Percentiles rank a stretch among this genome's conserved stretches.
Evolutionary conservation across 2,329 filamentous ascomycete genomes (phyloP).

Genomic region (Beauveria sp.): DNA sequence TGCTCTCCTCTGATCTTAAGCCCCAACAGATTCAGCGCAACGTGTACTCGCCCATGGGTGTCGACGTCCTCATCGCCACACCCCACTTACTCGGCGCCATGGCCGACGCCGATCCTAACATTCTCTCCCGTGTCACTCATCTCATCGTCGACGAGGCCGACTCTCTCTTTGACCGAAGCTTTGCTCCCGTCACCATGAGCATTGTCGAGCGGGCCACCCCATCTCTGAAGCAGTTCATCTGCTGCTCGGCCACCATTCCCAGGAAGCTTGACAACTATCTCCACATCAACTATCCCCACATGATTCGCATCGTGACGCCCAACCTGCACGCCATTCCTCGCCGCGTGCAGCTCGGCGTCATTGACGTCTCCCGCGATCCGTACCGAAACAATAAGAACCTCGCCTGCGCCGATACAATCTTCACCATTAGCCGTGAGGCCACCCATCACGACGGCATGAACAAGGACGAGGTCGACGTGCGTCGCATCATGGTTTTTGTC

Average conservation of each 20-base stretch:
- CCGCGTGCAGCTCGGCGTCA: constrained; percentile 85
- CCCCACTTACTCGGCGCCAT: constrained; percentile 86
- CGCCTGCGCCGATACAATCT: constrained; percentile 91
- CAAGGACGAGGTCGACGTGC: constrained; percentile 56
- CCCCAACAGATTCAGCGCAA: constrained; percentile 75
- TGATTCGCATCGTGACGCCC: constrained; percentile 81
- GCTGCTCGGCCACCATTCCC: constrained; percentile 96
- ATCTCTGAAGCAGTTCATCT: constrained; percentile 75
- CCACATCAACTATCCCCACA: constrained; percentile 72
- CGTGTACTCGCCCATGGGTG: constrained; percentile 70
- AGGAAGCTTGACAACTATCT: constrained; percentile 80
- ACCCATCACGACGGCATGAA: constrained; percentile 48
- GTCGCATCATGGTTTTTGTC: constrained; percentile 90
- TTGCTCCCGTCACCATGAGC: constrained; percentile 71
- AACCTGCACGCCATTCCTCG: constrained; percentile 95
- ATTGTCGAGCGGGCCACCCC: constrained; percentile 78
- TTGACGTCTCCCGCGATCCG: constrained; percentile 86
- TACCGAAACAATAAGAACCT: constrained; percentile 90
- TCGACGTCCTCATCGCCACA: constrained; percentile 81
- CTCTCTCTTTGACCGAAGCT: constrained; percentile 88
- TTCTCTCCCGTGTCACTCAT: constrained; percentile 84
- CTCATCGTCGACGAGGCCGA: constrained; percentile 93
- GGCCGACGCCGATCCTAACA: constrained; percentile 80
- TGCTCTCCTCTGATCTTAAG: constrained; percentile 71
- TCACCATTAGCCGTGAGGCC: constrained; percentile 78